Evolutionary conservation across 768 basidiomycete genomes (phyloP).

Genomic region (Leucosporidium creatinivorum): DNA sequence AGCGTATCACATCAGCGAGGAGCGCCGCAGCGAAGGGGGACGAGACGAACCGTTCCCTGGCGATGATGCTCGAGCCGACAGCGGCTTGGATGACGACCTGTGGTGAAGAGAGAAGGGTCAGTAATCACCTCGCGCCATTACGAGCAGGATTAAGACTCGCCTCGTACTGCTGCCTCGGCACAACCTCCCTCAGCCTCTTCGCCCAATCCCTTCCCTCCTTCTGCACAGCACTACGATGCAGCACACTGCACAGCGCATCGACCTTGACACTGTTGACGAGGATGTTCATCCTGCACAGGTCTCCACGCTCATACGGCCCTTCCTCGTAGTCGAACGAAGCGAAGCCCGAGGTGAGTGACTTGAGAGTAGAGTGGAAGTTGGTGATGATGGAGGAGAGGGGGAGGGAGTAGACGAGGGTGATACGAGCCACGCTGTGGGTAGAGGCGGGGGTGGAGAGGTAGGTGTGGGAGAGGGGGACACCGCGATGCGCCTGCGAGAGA

Average conservation of each 20-base stretch:
- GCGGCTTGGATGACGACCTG: slow-evolving; percentile 90
- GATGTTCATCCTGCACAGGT: slow-evolving; percentile 66
- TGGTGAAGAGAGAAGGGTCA: neutral
- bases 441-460: slow-evolving; percentile 58
- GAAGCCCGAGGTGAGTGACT: slow-evolving; percentile 83
- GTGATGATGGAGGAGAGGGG: slow-evolving; percentile 90
- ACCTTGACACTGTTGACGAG: slow-evolving; percentile 80
- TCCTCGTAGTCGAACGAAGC: slow-evolving; percentile 97
- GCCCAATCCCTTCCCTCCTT: slow-evolving; percentile 74
- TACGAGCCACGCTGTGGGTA: slow-evolving; percentile 32
- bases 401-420: slow-evolving; percentile 73
- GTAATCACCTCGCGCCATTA: neutral
- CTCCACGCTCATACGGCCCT: slow-evolving; percentile 58
- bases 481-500: slow-evolving; percentile 55
- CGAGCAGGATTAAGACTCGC: slow-evolving; percentile 1
- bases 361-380: slow-evolving; percentile 89
- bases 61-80: slow-evolving; percentile 75
- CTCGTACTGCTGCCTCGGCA: slow-evolving; percentile 81
- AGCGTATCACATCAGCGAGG: neutral
- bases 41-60: slow-evolving; percentile 61
- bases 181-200: slow-evolving; percentile 85
- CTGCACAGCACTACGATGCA: slow-evolving; percentile 72
- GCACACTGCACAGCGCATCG: slow-evolving; percentile 85
- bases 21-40: too few species aligned
- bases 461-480: slow-evolving; percentile 69